Base-by-base conservation (phyloP, 2,329 filamentous ascomycete genomes). In the Fusarium sororula region DNA sequence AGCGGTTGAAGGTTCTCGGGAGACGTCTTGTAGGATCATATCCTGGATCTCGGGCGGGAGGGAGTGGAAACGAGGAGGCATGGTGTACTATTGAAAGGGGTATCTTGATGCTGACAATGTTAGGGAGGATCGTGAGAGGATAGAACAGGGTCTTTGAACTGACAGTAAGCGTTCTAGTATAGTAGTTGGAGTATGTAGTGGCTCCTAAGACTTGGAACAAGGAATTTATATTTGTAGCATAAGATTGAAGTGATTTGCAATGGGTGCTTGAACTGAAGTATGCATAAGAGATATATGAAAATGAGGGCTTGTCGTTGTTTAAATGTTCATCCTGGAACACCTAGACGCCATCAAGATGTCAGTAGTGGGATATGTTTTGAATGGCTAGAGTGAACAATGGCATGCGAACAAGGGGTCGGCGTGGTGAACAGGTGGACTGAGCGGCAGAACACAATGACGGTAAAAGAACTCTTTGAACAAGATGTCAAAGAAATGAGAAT, bases 41-140 rank as follows among this genome's bases (percentile, higher is more conserved):
- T 3, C 14, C 22, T 53, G 56, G 3, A 72, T 41, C 24, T 72
- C 68, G 4, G 38, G 24, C 1, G 68, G 56, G 12, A 74, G 30
- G 17, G 55, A 48, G 42, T 38, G n/a, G 10, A 74, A 66, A 7
- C 14, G 28, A 5, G 26, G 30, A 17, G 22, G 26, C 71, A 72
- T 74, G 17, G 9, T 48, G 37, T 26, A 32, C 12, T 24, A 12
- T 18, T 18, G 32, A 5, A 47, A 7, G 9, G 20, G 22, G 8
- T 38, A 24, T 45, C 7, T 30, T 26, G 9, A 8, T 55, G 5
- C 15, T 42, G 32, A 14, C 6, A 4, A 13, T 26, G 12, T 24
- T 30, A 35, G n/a, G 18, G 24, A 10, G 32, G 53, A 28, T 24
- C 17, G 12, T 18, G 28, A 22, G 15, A 41, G 24, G 13, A 18